phyloP scores from a whole-genome alignment of 306 rosid species.

The Fagus crenata region DNA sequence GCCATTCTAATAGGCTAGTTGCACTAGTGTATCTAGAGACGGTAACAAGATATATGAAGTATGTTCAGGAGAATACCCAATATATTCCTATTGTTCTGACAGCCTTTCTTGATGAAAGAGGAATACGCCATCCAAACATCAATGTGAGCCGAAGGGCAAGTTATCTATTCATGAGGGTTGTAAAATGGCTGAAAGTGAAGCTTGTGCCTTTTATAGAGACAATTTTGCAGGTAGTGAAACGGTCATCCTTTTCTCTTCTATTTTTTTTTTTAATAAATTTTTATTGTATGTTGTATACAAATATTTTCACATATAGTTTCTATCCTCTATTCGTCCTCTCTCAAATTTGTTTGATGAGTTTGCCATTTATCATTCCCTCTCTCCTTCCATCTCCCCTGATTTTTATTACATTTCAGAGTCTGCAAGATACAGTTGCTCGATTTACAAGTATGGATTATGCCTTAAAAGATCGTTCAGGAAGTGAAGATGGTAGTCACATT shows the following conservation, averaged over 20 bases:
- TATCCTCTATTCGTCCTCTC: slow-evolving; percentile 8
- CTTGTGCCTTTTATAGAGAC: slow-evolving; percentile 79
- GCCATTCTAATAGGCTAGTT: slow-evolving; percentile 91
- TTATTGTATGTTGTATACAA: not conserved
- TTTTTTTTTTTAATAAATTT: not conserved
- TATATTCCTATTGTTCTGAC: slow-evolving; percentile 75
- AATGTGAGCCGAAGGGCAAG: slow-evolving; percentile 89
- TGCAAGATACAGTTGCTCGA: slow-evolving; percentile 68
- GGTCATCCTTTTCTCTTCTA: slow-evolving; percentile 8
- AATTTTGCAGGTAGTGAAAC: slow-evolving; percentile 79
- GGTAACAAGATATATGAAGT: slow-evolving; percentile 75
- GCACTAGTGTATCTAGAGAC: slow-evolving; percentile 95
- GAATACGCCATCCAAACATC: slow-evolving; percentile 82
- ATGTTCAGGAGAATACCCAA: slow-evolving; percentile 75
- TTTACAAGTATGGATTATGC: slow-evolving; percentile 64
- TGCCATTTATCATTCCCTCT: slow-evolving; percentile 22
- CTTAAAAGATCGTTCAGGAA: slow-evolving; percentile 56
- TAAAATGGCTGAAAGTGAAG: slow-evolving; percentile 81
- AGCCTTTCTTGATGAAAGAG: slow-evolving; percentile 97
- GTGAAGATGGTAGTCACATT: slow-evolving; percentile 97
- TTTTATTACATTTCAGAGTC: slow-evolving; percentile 51
- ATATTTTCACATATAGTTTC: slow-evolving; percentile 5
- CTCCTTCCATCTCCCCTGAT: slow-evolving; percentile 4
- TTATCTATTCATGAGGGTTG: slow-evolving; percentile 92
- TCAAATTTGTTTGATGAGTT: slow-evolving; percentile 17